Percentiles rank a stretch among this genome's conserved stretches.
phyloP scores from a whole-genome alignment of 768 basidiomycete species.

The Termitomyces titanicus region DNA sequence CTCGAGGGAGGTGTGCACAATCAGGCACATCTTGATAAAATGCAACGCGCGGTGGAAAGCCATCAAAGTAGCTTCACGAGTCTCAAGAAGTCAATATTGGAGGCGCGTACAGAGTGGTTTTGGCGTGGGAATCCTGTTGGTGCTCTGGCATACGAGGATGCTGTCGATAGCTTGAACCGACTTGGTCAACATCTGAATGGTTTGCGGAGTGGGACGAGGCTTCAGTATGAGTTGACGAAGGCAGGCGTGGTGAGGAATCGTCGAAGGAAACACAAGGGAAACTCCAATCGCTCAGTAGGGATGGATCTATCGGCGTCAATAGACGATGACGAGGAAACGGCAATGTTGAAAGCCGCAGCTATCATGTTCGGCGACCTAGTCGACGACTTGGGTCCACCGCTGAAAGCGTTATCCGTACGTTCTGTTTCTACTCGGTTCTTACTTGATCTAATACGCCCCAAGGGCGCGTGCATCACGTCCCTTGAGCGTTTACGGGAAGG shows the following conservation, averaged over 20 bases:
- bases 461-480: conserved; percentile 61
- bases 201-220: conserved; percentile 73
- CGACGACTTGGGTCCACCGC: conserved; percentile 75
- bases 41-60: conserved; percentile 76
- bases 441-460: background rate
- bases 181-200: conserved; percentile 95
- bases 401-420: conserved; percentile 70
- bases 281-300: conserved; percentile 6
- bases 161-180: conserved; percentile 80
- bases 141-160: conserved; percentile 72
- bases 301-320: conserved; percentile 7
- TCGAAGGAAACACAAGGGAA: conserved; percentile 18
- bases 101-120: conserved; percentile 86
- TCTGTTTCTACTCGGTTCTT: background rate
- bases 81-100: conserved; percentile 79
- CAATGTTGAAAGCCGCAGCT: conserved; percentile 59
- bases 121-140: conserved; percentile 26
- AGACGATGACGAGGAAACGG: conserved; percentile 31
- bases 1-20: conserved; percentile 62
- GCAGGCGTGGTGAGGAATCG: conserved; percentile 36
- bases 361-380: conserved; percentile 76
- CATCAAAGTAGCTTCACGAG: conserved; percentile 90
- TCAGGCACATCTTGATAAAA: conserved; percentile 52
- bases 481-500: conserved; percentile 63
- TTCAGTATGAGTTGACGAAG: conserved; percentile 80